Evolutionary conservation across 495 filamentous ascomycete genomes (phyloP).

Genomic region (Aspergillus avenaceus): DNA sequence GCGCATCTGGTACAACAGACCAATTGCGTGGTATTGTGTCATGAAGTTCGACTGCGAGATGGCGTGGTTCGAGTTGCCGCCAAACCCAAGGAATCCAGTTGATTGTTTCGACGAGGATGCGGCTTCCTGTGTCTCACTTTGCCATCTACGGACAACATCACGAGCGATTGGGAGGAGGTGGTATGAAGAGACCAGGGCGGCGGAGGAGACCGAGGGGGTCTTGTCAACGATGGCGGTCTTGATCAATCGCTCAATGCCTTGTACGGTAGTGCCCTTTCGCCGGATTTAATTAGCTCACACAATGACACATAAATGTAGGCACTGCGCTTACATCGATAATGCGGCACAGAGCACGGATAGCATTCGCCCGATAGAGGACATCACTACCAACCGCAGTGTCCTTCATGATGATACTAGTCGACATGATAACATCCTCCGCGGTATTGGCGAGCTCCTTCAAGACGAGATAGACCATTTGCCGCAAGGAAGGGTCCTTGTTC

Average conservation of each 20-base stretch:
- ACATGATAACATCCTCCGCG: slow-evolving; percentile 99
- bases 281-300: slow-evolving; percentile 1
- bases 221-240: slow-evolving; percentile 99
- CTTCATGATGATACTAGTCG: slow-evolving; percentile 99
- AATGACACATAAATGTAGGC: neutral
- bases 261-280: slow-evolving; percentile 85
- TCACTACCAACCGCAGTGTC: slow-evolving; percentile 95
- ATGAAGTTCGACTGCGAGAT: slow-evolving; percentile 77
- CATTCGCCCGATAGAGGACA: slow-evolving; percentile 93
- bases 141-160: slow-evolving; percentile 96
- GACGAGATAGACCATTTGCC: slow-evolving; percentile 98
- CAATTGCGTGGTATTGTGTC: slow-evolving; percentile 98
- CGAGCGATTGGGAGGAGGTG: slow-evolving; percentile 94
- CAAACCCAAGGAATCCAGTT: slow-evolving; percentile 86
- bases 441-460: slow-evolving; percentile 95
- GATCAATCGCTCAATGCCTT: slow-evolving; percentile 96
- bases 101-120: slow-evolving; percentile 85
- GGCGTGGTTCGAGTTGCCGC: slow-evolving; percentile 61
- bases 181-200: slow-evolving; percentile 95
- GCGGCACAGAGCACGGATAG: slow-evolving; percentile 90
- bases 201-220: slow-evolving; percentile 95
- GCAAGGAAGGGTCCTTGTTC: slow-evolving; percentile 95
- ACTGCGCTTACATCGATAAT: slow-evolving; percentile 82
- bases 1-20: slow-evolving; percentile 96
- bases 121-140: slow-evolving; percentile 97